Base-by-base conservation (phyloP, 2,329 filamentous ascomycete genomes). In the Aspergillus floridensis region DNA sequence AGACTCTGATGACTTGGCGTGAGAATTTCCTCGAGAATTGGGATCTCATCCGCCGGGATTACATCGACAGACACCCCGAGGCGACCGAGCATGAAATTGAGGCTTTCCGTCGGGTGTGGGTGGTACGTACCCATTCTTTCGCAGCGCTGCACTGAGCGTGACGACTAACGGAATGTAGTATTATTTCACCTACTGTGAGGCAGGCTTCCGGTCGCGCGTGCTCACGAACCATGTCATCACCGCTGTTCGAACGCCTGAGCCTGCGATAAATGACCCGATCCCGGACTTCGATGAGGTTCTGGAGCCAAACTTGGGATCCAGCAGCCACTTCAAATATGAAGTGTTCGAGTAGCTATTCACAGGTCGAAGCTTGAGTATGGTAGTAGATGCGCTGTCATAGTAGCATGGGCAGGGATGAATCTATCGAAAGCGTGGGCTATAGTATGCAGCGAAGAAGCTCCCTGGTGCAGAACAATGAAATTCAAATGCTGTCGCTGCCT, bases 121-220 rank as follows among this genome's bases (percentile, higher is more conserved):
- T 89, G 79, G 56, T 58, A 26, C 83, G 84, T 68, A 59, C 54
- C 29, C 5, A 29, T 29, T 16, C 24, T 5, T 53, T 38, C 11
- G 2, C 2, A 41, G 31, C 19, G 10, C 29, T 6, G 11, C 32
- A 29, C 12, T 50, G 32, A 12, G 26, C 7, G 26, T 10, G 26
- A 29, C 24, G 7, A 29, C 8, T 35, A 16, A 35, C 10, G 11
- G 47, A 53, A 64, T 61, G n/a, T 62, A 86, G 79, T 92, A 91
- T 68, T 92, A 91, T 71, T 92, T 91, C 73, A 80, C 84, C 22
- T 91, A 91, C 70, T 91, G 88, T 63, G 88, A 91, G 72, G 88
- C 88, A 44, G 88, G 88, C 0, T 91, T 92, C 68, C 77, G 83
- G 16, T 44, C 38, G 16, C 38, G 38, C 5, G 38, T 44, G 14